A percentile compares a stretch with the other conserved stretches of the same genome.
Conservation (phyloP, 2,329 filamentous ascomycete species). For the Tolypocladium inflatum region DNA sequence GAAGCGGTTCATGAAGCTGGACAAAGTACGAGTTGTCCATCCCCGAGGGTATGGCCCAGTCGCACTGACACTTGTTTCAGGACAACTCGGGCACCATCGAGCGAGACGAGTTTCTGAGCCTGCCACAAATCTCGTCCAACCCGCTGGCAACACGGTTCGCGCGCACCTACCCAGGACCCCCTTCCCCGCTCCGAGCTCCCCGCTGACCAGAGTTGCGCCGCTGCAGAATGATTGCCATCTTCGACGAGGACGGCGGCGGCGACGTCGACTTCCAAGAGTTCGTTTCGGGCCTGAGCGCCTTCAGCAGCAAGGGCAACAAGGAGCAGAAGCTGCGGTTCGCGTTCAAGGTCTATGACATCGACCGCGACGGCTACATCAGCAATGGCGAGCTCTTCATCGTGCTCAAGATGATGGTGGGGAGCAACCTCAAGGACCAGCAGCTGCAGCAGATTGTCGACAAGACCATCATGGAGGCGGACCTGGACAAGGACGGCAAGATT, state of each 20-base stretch:
- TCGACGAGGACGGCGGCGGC: conserved; percentile 95
- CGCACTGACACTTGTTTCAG: conserved; percentile 32
- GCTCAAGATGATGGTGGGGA: conserved; percentile 99
- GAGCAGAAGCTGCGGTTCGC: conserved; percentile 96
- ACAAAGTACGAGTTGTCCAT: conserved; percentile 58
- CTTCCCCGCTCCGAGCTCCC: neutral
- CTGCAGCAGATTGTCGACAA: conserved; percentile 99
- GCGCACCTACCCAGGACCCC: conserved; percentile 1
- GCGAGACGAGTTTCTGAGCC: conserved; percentile 92
- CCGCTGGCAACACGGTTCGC: conserved; percentile 83
- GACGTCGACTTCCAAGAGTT: conserved; percentile 99
- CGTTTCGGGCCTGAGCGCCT: conserved; percentile 87
- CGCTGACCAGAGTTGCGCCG: neutral
- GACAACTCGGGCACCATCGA: conserved; percentile 98
- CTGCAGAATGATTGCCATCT: conserved; percentile 91
- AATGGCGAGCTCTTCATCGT: conserved; percentile 99
- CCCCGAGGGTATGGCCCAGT: neutral
- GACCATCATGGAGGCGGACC: conserved; percentile 98
- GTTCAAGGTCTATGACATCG: conserved; percentile 99
- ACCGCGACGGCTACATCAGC: conserved; percentile 96
- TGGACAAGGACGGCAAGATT: conserved; percentile 94
- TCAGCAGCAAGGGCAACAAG: conserved; percentile 97
- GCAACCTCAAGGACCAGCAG: conserved; percentile 97
- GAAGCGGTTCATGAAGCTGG: conserved; percentile 98
- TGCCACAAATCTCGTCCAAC: conserved; percentile 96